Evolutionary conservation across 129 eudicot species (phyloP).

Genomic region (Pulicaria dysenterica): DNA sequence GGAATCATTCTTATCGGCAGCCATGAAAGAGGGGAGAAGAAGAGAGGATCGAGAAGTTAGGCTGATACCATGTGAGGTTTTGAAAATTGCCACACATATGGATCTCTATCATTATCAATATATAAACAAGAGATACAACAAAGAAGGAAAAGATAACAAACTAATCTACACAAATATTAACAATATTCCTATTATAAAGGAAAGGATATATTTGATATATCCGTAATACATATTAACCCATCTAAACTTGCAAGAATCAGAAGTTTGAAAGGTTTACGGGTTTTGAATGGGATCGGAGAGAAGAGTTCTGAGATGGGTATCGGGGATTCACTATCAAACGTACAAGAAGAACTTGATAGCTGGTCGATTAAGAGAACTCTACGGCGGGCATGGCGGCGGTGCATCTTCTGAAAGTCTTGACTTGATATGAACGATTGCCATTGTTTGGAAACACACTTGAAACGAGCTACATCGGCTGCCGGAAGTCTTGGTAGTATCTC

Average conservation of each 20-base stretch:
- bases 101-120: too few relatives aligned
- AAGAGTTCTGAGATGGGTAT: neutral
- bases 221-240: too few relatives aligned
- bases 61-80: too few relatives aligned
- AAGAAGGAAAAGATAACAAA: too few relatives aligned
- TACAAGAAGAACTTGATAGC: neutral
- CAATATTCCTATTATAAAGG: too few relatives aligned
- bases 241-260: neutral
- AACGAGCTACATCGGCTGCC: neutral
- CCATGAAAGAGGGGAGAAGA: too few relatives aligned
- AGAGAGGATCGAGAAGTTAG: too few relatives aligned
- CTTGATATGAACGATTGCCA: neutral
- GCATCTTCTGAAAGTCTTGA: neutral
- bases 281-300: neutral
- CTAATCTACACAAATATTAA: too few relatives aligned
- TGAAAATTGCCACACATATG: too few relatives aligned
- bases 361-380: neutral
- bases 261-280: neutral
- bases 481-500: neutral
- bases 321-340: neutral
- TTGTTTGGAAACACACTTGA: neutral
- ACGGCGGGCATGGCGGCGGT: neutral
- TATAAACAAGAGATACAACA: too few relatives aligned
- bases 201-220: too few relatives aligned
- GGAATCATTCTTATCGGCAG: too few relatives aligned